A percentile compares a stretch with the other conserved stretches of the same genome.
Evolutionary conservation across 139 green algal species (phyloP).

Genomic region (Chlamydomonas asymmetrica): DNA sequence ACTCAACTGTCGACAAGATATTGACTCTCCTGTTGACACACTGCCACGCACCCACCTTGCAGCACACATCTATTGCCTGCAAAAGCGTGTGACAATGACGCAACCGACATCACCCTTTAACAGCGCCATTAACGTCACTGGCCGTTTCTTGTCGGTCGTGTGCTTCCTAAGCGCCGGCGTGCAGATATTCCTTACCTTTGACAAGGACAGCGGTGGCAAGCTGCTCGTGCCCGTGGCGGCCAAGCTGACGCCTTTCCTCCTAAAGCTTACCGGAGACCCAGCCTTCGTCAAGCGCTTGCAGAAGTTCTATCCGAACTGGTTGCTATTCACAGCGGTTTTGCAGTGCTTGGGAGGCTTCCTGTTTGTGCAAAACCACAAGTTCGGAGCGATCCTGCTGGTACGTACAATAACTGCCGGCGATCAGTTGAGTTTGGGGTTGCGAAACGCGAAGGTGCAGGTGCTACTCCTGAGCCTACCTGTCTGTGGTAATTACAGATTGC

Average conservation of each 20-base stretch:
- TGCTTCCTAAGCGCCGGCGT: not conserved
- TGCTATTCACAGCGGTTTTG: slow-evolving; percentile 8
- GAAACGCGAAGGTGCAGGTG: not conserved
- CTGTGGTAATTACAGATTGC: not conserved
- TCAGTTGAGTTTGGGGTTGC: not conserved
- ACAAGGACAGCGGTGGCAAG: not conserved
- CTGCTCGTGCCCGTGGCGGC: not conserved
- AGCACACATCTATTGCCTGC: too few relatives aligned
- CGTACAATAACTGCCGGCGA: not conserved
- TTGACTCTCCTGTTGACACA: too few relatives aligned
- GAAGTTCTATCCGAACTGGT: slow-evolving; percentile 23
- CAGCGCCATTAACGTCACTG: not conserved
- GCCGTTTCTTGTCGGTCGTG: not conserved
- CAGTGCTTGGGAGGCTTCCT: slow-evolving; percentile 42
- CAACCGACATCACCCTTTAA: too few relatives aligned
- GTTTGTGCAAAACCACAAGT: slow-evolving; percentile 35
- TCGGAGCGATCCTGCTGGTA: slow-evolving; percentile 39
- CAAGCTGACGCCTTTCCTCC: not conserved
- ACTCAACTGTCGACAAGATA: too few relatives aligned
- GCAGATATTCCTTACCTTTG: not conserved
- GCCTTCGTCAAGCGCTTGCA: not conserved
- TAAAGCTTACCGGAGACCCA: too few relatives aligned
- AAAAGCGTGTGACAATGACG: too few relatives aligned
- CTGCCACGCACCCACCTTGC: too few relatives aligned
- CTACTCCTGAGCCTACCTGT: too few relatives aligned